Evolutionary conservation across 495 filamentous ascomycete genomes (phyloP), one percentile per base, ranked within the genome.

Genomic region (Penicilliopsis zonata): DNA sequence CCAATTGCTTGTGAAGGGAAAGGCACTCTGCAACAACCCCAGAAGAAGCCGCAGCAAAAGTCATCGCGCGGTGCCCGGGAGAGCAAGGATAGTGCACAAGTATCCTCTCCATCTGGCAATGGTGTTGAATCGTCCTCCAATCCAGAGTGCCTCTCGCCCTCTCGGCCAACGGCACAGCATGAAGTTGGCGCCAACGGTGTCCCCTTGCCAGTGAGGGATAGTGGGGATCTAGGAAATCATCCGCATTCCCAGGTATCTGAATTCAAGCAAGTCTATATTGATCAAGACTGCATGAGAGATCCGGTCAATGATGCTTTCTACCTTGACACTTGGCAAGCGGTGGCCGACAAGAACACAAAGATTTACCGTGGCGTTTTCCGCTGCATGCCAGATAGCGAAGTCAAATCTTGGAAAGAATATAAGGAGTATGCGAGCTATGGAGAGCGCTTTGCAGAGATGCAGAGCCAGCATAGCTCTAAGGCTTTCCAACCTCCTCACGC

Each of bases 381-480:
- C 28, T 94, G 86, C 55, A 88, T 88, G 82, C 90, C 90, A 2
- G 90, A 98, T 48, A 93, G 73, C 34, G 85, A 95, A 44, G 92
- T 92, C 40, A 81, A 78, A 40, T 83, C 74, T 31, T 98, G 92
- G 92, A 79, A 81, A 42, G 83, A 92, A 41, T 98, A 96, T 61
- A 86, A 84, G 46, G 81, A 93, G 36, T 94, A 79, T 48, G 61
- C 73, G 29, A 70, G 78, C 4, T 96, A 93, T 49, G 71, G 70
- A 15, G 76, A 81, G 41, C 72, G 78, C 9, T 94, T 95, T 57
- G 69, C 74, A 33, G 78, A 82, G 37, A 73, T 76, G 56, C 70
- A 82, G 44, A 70, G 52, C 20, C 65, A 69, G 21, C 57, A 65
- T 28, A 47, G 39, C 19, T 41, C 41, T 54, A 69, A 38, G 43